Base-by-base conservation (phyloP, 768 basidiomycete genomes). In the Calvatia gigantea region DNA sequence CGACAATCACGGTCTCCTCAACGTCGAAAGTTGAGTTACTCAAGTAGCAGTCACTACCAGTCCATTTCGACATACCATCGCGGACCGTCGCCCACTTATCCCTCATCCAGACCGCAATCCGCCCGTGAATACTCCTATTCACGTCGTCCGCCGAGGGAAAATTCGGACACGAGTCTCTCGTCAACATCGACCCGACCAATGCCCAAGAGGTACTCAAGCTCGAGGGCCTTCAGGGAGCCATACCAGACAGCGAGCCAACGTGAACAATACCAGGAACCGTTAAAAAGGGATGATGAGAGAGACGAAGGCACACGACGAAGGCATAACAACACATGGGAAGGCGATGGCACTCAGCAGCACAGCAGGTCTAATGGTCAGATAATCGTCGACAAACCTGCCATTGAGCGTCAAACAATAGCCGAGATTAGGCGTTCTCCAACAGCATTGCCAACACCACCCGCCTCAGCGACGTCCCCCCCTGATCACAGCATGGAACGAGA, bases 1-100 rank as follows among this genome's bases (percentile, higher is more conserved):
- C 45, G 21, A 23, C 44, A 4, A 33, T 54, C 53, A 19, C 23
- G 45, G 21, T 42, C 54, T 19, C 38, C 54, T 23, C 54, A 14
- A 17, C 29, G n/a, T 17, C 21, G 17, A 21, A 47, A 38, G 17
- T 3, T 28, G 6, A 15, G 25, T 15, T 23, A 56, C 33, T 7
- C 32, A 25, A 53, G 12, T 3, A 8, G 11, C 19, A 31, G 21
- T 21, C 28, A 4, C 12, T 23, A 17, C 12, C 37, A 42, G 12
- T 17, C 9, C 19, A 21, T 31, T 23, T 25, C 9, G 4, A 15
- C 41, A 27, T 23, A 52, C 21, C 11, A n/a, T 2, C 39, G 14
- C 11, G 38, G 31, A n/a, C 3, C 39, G 9, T 29, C 5, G 15
- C 51, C 29, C 27, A 4, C 14, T 17, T 33, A 25, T 29, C 6